These are phyloP conservation scores for Mariannaea sp. DNA, from an alignment of 2,329 filamentous ascomycete species.

Conservation along the genomic window DNA sequence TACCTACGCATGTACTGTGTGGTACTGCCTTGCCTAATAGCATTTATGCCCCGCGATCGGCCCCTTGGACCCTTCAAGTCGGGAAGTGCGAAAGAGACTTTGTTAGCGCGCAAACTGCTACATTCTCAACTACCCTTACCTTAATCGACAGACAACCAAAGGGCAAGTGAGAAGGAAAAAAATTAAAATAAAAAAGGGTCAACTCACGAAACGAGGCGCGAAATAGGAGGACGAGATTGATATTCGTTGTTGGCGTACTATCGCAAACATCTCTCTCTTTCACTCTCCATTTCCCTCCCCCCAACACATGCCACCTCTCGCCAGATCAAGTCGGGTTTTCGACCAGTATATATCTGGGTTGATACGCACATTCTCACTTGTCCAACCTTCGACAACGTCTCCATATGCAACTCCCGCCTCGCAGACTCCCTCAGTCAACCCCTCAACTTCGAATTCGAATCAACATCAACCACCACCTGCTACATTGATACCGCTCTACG, in stretches of 20 bases:
- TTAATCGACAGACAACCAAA: too few species aligned
- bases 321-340: constrained; percentile 4
- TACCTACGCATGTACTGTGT: too few species aligned
- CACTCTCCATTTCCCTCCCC: too few species aligned
- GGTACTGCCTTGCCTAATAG: too few species aligned
- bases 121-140: too few species aligned
- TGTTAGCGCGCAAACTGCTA: too few species aligned
- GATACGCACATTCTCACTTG: constrained; percentile 3
- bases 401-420: neutral
- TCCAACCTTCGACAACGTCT: neutral
- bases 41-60: constrained; percentile 2
- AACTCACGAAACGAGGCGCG: too few species aligned
- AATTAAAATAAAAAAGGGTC: neutral
- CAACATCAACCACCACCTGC: neutral
- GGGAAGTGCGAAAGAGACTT: too few species aligned
- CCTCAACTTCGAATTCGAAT: neutral
- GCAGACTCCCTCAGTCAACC: neutral
- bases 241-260: too few species aligned
- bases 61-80: neutral
- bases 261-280: too few species aligned
- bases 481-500: neutral
- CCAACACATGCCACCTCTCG: constrained; percentile 10
- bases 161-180: neutral
- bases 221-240: too few species aligned
- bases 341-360: constrained; percentile 2